phyloP scores from a whole-genome alignment of 2,329 filamentous ascomycete species.

The Dothideomycetes sp. region DNA sequence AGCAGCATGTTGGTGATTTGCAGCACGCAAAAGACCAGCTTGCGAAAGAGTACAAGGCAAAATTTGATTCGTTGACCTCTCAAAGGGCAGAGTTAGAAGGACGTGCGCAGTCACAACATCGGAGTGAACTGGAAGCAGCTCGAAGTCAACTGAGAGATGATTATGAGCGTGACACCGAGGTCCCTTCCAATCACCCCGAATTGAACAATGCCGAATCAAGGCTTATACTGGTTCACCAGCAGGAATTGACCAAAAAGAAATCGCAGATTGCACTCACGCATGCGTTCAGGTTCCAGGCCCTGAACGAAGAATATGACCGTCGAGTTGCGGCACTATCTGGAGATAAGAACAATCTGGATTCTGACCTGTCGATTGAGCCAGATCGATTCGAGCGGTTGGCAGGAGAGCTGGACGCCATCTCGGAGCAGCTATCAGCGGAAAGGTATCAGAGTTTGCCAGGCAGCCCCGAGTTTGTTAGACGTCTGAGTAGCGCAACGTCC shows the following conservation, averaged over 20 bases:
- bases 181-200: neutral
- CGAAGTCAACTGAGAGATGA: slow-evolving; percentile 19
- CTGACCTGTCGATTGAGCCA: slow-evolving; percentile 21
- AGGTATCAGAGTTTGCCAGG: neutral
- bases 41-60: slow-evolving; percentile 21
- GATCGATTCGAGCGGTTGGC: slow-evolving; percentile 21
- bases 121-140: slow-evolving; percentile 21
- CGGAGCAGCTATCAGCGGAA: slow-evolving; percentile 11
- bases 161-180: slow-evolving; percentile 10
- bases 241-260: slow-evolving; percentile 20
- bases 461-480: neutral
- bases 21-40: slow-evolving; percentile 24
- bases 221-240: slow-evolving; percentile 22
- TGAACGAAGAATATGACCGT: slow-evolving; percentile 23
- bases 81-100: slow-evolving; percentile 21
- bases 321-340: slow-evolving; percentile 19
- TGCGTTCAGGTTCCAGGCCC: slow-evolving; percentile 20
- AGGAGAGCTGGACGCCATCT: slow-evolving; percentile 15
- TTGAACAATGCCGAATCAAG: slow-evolving; percentile 17
- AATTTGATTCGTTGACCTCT: slow-evolving; percentile 19
- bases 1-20: slow-evolving; percentile 24
- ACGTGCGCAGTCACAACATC: slow-evolving; percentile 18
- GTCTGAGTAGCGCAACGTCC: neutral
- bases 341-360: slow-evolving; percentile 18
- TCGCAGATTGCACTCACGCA: slow-evolving; percentile 25